Percentiles rank a stretch among this genome's conserved stretches.
Conservation (phyloP, 2,329 filamentous ascomycete genomes). For the Colletotrichum theobromicola region DNA sequence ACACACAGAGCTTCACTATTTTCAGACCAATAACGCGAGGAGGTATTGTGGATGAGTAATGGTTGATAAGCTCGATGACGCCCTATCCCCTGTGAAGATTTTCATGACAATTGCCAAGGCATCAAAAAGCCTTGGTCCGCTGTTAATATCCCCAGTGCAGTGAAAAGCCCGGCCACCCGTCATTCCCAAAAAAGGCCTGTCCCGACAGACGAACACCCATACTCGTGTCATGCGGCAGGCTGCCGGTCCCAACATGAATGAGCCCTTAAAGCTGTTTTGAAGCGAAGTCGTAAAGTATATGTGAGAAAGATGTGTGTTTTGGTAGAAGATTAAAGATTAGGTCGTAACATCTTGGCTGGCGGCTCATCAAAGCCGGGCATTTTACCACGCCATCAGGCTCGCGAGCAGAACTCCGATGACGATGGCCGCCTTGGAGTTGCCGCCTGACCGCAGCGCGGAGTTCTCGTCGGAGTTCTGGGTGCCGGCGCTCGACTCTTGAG, state of each 20-base stretch:
- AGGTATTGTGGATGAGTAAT: background rate
- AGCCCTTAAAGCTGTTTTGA: background rate
- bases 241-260: background rate
- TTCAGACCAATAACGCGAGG: background rate
- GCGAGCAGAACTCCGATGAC: conserved; percentile 4
- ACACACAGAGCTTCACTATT: background rate
- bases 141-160: background rate
- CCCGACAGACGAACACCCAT: background rate
- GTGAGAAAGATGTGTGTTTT: background rate
- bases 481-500: background rate
- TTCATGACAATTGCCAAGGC: background rate
- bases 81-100: background rate
- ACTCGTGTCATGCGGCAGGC: background rate
- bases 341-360: background rate
- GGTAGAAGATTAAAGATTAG: background rate
- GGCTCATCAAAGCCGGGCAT: background rate
- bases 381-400: conserved; percentile 9
- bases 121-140: background rate
- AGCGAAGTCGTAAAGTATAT: background rate
- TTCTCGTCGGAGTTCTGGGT: conserved; percentile 7
- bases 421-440: conserved; percentile 12
- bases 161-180: background rate
- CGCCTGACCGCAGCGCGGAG: background rate
- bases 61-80: background rate
- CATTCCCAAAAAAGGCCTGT: background rate